Evolutionary conservation across 768 basidiomycete genomes (phyloP), one percentile per base, ranked within the genome.

Genomic region (Lactifluus volemus): DNA sequence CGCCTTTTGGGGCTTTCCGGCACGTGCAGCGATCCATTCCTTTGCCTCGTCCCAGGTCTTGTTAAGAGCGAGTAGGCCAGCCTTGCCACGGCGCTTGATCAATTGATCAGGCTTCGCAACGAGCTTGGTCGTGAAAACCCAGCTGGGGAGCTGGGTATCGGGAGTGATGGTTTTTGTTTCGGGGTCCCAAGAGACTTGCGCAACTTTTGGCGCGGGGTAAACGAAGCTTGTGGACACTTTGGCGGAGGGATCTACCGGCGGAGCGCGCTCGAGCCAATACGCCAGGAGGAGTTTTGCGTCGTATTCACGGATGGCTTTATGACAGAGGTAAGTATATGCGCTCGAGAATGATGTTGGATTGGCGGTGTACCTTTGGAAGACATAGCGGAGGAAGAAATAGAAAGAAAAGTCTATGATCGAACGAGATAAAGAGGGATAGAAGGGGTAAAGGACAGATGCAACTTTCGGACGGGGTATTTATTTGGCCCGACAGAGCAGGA

Each of bases 51-150:
- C 79, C 91, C 90, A 97, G 25, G 81, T 79, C 78, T 95, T 95
- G 85, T 98, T 98, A 67, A 99, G 81, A 39, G 86, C 85, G 65
- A 99, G 84, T 14, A 99, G 82, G 66, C 97, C 97, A 21, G 93
- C 93, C 82, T 99, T 99, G 70, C 97, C 97, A 64, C 97, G 90
- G 66, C 97, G 89, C 81, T 98, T 99, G 84, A 98, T 98, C 75
- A 98, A 88, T 78, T 97, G 94, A 78, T 96, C 94, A 29, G 94
- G 94, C 78, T 97, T 97, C 17, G 86, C 94, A 69, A 97, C 94
- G 73, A 96, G 90, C 79, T 92, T 91, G 67, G 76, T 84, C 67
- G 79, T 83, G 77, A 84, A 85, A 39, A 94, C 88, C 92, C 91
- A 94, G 68, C 79, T 74, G 15, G 90, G 90, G 34, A 93, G 75